These are phyloP conservation scores for Agaricus blazei DNA, from an alignment of 768 basidiomycete genomes.

Conservation along the genomic window DNA sequence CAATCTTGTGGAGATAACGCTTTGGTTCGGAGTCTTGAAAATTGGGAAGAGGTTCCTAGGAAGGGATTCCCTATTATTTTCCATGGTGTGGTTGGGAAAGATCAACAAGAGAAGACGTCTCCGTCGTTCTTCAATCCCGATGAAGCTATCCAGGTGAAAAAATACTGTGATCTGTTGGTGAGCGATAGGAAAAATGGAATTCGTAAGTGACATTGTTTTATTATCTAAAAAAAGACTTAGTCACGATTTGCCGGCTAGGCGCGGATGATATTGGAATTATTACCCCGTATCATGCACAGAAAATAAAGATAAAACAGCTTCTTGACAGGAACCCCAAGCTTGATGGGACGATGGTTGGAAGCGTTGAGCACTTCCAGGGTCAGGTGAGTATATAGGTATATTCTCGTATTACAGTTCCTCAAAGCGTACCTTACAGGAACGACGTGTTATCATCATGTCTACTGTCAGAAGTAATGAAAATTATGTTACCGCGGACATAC, in stretches of 20 bases:
- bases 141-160: slow-evolving; percentile 47
- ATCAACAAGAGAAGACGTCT: slow-evolving; percentile 47
- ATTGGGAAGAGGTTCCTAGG: slow-evolving; percentile 31
- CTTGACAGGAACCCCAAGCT: slow-evolving; percentile 26
- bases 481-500: slow-evolving; percentile 44
- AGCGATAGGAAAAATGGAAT: slow-evolving; percentile 31
- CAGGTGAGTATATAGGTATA: slow-evolving; percentile 34
- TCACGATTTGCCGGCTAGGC: slow-evolving; percentile 14
- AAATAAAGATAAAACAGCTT: slow-evolving; percentile 41
- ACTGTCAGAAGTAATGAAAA: slow-evolving; percentile 52
- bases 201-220: slow-evolving; percentile 25
- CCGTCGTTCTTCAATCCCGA: slow-evolving; percentile 64
- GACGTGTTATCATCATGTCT: slow-evolving; percentile 52
- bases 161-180: slow-evolving; percentile 33
- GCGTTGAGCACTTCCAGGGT: slow-evolving; percentile 68
- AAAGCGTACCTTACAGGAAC: slow-evolving; percentile 33
- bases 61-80: slow-evolving; percentile 53
- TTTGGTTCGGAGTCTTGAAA: slow-evolving; percentile 34
- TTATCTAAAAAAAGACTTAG: background rate
- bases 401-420: background rate
- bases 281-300: slow-evolving; percentile 62
- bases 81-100: slow-evolving; percentile 49
- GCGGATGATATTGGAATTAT: slow-evolving; percentile 59
- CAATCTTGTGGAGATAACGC: slow-evolving; percentile 38
- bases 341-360: slow-evolving; percentile 51